phyloP scores from a whole-genome alignment of 2,329 filamentous ascomycete species.

The Aspergillus spinulosporus region DNA sequence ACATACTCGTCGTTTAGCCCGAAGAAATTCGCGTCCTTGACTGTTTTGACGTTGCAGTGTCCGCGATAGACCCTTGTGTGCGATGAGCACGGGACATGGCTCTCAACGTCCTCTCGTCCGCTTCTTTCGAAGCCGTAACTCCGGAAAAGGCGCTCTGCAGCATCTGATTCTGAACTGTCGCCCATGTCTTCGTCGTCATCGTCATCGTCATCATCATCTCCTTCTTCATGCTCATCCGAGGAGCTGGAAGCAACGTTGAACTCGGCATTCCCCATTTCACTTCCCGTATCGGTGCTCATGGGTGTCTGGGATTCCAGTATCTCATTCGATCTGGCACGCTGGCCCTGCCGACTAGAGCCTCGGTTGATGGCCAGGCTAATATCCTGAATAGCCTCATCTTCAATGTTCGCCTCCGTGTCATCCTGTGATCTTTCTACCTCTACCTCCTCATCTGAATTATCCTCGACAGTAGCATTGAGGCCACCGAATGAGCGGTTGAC shows the following conservation, averaged over 20 bases:
- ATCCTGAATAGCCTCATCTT: conserved; percentile 45
- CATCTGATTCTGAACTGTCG: conserved; percentile 27
- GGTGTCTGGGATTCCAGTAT: conserved; percentile 28
- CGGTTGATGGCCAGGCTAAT: conserved; percentile 13
- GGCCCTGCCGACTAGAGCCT: not conserved
- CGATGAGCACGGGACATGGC: conserved; percentile 55
- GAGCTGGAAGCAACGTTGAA: conserved; percentile 19
- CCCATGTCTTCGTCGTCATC: conserved; percentile 11
- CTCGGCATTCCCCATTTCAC: conserved; percentile 7
- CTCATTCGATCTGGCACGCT: conserved; percentile 6
- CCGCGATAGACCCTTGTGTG: conserved; percentile 61
- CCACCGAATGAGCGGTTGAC: conserved; percentile 65
- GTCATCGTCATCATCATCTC: conserved; percentile 6
- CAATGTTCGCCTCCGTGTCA: conserved; percentile 50
- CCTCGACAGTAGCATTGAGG: conserved; percentile 47
- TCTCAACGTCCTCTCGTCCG: conserved; percentile 54
- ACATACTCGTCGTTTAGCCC: conserved; percentile 68
- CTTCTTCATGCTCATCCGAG: conserved; percentile 31
- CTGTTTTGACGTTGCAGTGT: conserved; percentile 67
- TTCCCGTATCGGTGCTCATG: conserved; percentile 25
- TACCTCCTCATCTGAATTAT: conserved; percentile 37
- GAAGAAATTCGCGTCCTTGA: conserved; percentile 70
- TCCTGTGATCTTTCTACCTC: conserved; percentile 50
- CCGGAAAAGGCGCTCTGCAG: conserved; percentile 46
- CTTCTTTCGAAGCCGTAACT: conserved; percentile 52